Evolutionary conservation across 441 rosid species (phyloP), one percentile per base, ranked within the genome.

Genomic region (Pelargonium cotyledonis): DNA sequence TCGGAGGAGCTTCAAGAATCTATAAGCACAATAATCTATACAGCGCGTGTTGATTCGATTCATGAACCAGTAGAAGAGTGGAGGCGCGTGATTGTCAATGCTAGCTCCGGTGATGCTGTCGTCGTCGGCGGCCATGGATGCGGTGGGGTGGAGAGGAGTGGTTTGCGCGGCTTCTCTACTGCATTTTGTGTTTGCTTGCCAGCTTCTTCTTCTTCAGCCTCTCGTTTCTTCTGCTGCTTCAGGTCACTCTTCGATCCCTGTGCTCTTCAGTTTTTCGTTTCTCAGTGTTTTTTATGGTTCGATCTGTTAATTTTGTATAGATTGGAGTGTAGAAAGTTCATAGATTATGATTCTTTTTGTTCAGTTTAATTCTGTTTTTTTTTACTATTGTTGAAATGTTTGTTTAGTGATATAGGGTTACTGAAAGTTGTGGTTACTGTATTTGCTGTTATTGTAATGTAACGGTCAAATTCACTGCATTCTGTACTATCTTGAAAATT

Each of bases 161-260:
- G 75, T 79, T 1, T 85, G 81, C 75, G 71, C 93, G 5, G 63
- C 79, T 40, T 83, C 91, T 68, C 80, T 93, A 3, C 90, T 93
- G 38, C 73, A 93, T 81, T 91, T 89, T 19, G 95, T 91, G 63
- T 82, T 91, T 60, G 81, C 85, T 72, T 91, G 95, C 65, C 97
- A 91, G 80, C 79, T 89, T 55, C 82, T 93, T 43, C 87, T 93
- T 71, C 96, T 93, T 49, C 98, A 91, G 70, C 97, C 98, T 65
- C 93, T 93, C 65, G 97, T 93, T 40, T 91, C 62, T 57, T 57
- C 62, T 7, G 62, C 91, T 62, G 91, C 96, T 76, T 76, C 78
- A 46, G 96, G 98, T 43, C 66, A 16, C 64, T 75, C 61, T 61
- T 51, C 70, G 29, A 6, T 44, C 10, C 53, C 3, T 51, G 26